Evolutionary conservation across 1,139 yeast species (phyloP), one percentile per base, ranked within the genome.

Genomic region (Petasospora rhodanensis): DNA sequence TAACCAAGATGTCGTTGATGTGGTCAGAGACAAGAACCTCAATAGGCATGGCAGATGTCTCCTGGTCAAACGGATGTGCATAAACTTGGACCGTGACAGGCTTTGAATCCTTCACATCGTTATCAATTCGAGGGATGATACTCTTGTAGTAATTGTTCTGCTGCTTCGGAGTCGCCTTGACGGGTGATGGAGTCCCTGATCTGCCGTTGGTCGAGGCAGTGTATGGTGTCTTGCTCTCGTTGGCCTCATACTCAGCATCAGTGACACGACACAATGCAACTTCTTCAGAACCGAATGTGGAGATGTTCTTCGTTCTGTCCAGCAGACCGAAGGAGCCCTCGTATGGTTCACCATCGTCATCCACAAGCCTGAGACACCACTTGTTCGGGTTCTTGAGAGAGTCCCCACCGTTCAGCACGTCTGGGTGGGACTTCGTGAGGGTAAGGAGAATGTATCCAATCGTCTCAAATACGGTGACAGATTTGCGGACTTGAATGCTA

Each of bases 261-360:
- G 52, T 40, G 4, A 76, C 76, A 39, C 54, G 59, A 40, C 80
- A 70, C 7, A 82, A 50, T 0, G 81, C 84, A 31, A 82, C 66
- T 38, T 79, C 87, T 41, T 68, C 74, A n/a, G 81, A 80, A 29
- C 80, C 79, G 48, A 80, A 76, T 0, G 83, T 70, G 4, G 71
- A 59, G 22, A 80, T 60, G 5, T 59, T 44, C 35, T 81, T 64
- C 0, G 69, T 62, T 43, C 89, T 61, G 30, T 75, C 81, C 34
- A 82, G 59, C 4, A 78, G 66, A 4, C 91, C 91, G 62, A 82
- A 81, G 17, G 80, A 73, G 29, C 71, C 77, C 19, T 80, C 84
- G 46, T 78, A 80, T n/a, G 77, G 73, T 37, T 81, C 87, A 7
- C 91, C 91, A 52, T 80, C 89, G 40, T 81, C 91, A 51, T 82